A percentile compares a stretch with the other conserved stretches of the same genome.
Conservation (phyloP, 2,329 filamentous ascomycete species). For the Elsinoe fawcettii region DNA sequence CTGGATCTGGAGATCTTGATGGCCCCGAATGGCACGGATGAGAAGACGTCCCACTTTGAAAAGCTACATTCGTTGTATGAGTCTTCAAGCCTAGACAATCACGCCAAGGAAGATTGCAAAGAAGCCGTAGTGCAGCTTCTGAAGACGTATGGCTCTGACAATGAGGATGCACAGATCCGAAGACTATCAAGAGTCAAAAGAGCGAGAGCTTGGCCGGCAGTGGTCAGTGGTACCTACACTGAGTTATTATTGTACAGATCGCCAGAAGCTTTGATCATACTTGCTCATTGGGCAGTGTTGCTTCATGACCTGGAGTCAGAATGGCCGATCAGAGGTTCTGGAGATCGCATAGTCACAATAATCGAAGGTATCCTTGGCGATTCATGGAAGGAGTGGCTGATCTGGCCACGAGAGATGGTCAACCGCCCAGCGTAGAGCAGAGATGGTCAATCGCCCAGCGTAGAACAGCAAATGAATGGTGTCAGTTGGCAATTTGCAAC, state of each 20-base stretch:
- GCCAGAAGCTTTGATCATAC: conserved; percentile 1
- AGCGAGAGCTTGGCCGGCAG: neutral
- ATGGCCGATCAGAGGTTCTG: conserved; percentile 1
- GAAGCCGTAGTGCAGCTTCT: neutral
- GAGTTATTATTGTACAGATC: neutral
- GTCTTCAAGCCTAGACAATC: neutral
- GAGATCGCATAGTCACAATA: neutral
- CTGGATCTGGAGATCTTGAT: neutral
- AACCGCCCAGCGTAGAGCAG: neutral
- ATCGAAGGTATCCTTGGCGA: neutral
- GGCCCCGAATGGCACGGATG: neutral
- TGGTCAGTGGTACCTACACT: neutral
- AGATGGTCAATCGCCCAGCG: neutral
- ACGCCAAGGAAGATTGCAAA: neutral
- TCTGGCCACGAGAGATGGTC: conserved; percentile 2
- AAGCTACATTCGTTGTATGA: neutral
- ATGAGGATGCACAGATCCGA: neutral
- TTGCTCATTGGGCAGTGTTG: conserved; percentile 2
- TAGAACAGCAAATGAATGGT: neutral
- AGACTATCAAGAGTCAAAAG: neutral
- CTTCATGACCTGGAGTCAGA: neutral
- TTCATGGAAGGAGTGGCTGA: conserved; percentile 2
- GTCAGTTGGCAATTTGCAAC: neutral
- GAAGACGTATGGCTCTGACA: conserved; percentile 5
- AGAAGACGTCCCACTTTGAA: neutral